phyloP scores from a whole-genome alignment of 768 basidiomycete species.

The Auriscalpium orientale region DNA sequence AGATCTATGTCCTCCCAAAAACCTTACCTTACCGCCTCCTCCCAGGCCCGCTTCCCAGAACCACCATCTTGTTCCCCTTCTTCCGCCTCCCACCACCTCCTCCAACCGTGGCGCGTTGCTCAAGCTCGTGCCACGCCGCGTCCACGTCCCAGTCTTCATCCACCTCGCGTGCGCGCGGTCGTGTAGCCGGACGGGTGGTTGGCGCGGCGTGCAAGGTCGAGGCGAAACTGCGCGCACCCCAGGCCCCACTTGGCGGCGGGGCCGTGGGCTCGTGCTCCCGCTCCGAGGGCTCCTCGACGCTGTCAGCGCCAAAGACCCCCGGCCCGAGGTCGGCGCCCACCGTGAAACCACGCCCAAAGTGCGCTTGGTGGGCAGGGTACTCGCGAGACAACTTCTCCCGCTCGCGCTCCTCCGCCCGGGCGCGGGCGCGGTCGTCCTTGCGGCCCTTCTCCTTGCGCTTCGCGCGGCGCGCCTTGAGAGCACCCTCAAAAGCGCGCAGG shows the following conservation, averaged over 20 bases:
- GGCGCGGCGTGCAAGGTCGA: conserved; percentile 56
- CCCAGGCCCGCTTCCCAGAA: conserved; percentile 58
- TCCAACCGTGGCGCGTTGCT: conserved; percentile 38
- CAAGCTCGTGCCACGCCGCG: conserved; percentile 74
- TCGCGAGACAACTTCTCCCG: conserved; percentile 15
- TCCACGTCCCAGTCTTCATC: conserved; percentile 75
- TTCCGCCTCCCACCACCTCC: conserved; percentile 48
- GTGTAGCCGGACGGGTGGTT: conserved; percentile 14
- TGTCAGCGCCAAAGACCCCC: not conserved
- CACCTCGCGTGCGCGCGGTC: conserved; percentile 22
- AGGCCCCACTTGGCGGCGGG: conserved; percentile 39
- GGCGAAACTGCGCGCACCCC: conserved; percentile 79
- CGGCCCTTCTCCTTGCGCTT: conserved; percentile 75
- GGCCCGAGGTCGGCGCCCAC: conserved; percentile 6
- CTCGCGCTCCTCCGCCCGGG: conserved; percentile 65
- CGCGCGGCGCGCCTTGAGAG: conserved; percentile 65
- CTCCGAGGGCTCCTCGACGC: conserved; percentile 5
- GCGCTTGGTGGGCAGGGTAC: not conserved
- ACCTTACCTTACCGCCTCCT: conserved; percentile 32
- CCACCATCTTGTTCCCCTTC: conserved; percentile 56
- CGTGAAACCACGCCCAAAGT: not conserved
- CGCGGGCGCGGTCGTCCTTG: conserved; percentile 82
- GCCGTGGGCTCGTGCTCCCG: not conserved
- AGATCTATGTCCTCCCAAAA: no score
- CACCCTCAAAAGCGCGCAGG: conserved; percentile 75